These are phyloP conservation scores for Colletotrichum caudatum DNA, from an alignment of 2,329 filamentous ascomycete genomes.

Conservation along the genomic window DNA sequence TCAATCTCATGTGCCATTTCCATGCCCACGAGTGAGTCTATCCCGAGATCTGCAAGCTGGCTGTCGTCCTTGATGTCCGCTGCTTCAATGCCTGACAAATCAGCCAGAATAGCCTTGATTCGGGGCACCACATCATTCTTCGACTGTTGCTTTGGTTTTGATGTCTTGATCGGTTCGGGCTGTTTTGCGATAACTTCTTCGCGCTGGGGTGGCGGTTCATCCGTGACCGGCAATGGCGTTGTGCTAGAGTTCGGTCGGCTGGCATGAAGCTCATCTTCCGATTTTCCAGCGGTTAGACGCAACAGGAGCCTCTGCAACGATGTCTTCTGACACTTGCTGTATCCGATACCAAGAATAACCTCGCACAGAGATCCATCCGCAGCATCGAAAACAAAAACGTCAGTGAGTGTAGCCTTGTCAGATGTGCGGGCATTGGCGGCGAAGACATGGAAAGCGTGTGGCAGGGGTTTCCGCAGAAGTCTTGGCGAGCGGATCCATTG, in stretches of 20 bases:
- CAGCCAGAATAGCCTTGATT: background rate
- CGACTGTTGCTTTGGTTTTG: background rate
- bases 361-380: constrained; percentile 2
- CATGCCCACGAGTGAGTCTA: background rate
- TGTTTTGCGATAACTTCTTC: background rate
- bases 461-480: constrained; percentile 2
- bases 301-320: constrained; percentile 31
- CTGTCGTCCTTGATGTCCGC: background rate
- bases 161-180: background rate
- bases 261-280: background rate
- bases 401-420: background rate
- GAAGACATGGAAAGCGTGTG: constrained; percentile 25
- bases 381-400: background rate
- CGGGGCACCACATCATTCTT: constrained; percentile 4
- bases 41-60: background rate
- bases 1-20: background rate
- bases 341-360: constrained; percentile 35
- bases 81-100: background rate
- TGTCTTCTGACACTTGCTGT: constrained; percentile 27
- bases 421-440: background rate
- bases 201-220: background rate
- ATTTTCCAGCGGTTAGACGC: background rate
- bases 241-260: background rate
- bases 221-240: background rate
- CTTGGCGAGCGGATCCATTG: constrained; percentile 50